Percentiles rank a stretch among this genome's conserved stretches.
Conservation (phyloP, 1,284 basidiomycete genomes). For the Puccinia sorghi region DNA sequence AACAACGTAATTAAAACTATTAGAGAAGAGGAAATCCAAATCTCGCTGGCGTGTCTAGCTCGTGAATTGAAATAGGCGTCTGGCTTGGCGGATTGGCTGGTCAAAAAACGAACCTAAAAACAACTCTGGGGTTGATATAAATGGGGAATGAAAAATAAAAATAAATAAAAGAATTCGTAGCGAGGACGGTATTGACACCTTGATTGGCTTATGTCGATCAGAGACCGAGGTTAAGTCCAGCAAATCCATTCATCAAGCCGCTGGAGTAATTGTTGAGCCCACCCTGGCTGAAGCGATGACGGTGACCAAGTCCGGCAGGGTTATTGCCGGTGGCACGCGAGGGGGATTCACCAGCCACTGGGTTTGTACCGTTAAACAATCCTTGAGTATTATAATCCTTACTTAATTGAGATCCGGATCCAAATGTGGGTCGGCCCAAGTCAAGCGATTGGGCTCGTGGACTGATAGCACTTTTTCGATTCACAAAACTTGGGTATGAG, state of each 20-base stretch:
- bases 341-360: neutral
- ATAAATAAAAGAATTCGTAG: neutral
- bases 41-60: constrained; percentile 12
- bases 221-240: constrained; percentile 33
- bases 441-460: constrained; percentile 48
- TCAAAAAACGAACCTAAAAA: constrained; percentile 23
- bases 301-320: constrained; percentile 9
- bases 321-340: neutral
- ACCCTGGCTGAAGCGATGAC: constrained; percentile 37
- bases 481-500: constrained; percentile 34
- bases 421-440: constrained; percentile 14
- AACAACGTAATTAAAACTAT: neutral
- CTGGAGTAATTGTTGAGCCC: constrained; percentile 19
- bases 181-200: neutral
- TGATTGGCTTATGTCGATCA: constrained; percentile 7
- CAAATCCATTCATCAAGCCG: constrained; percentile 33
- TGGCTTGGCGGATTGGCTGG: neutral
- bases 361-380: constrained; percentile 18
- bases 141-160: no score
- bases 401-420: constrained; percentile 35
- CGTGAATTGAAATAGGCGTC: neutral
- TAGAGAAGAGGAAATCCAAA: neutral
- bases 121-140: neutral
- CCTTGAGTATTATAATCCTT: constrained; percentile 36
- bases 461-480: constrained; percentile 41